Conservation (phyloP, 1,284 basidiomycete species). For the Kwoniella shivajii region DNA sequence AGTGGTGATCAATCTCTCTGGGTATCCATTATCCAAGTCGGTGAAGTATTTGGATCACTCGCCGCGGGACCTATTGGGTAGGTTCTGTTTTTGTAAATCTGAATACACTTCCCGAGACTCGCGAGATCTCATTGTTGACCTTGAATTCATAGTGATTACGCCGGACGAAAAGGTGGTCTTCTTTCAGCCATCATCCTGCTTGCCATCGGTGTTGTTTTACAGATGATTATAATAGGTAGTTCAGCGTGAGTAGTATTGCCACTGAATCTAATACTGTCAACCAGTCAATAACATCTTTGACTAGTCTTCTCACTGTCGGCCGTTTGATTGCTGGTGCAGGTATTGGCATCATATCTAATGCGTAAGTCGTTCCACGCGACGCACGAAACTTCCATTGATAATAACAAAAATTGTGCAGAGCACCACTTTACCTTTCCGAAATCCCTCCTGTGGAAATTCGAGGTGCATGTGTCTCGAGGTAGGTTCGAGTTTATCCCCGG, state of each 20-base stretch:
- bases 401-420: conserved; percentile 12
- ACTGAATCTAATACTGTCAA: conserved; percentile 5
- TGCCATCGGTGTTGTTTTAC: conserved; percentile 52
- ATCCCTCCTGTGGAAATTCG: conserved; percentile 56
- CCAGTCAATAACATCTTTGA: neutral
- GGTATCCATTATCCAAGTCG: conserved; percentile 56
- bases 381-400: neutral
- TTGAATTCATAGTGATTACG: conserved; percentile 45
- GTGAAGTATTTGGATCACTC: conserved; percentile 55
- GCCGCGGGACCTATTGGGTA: conserved; percentile 51
- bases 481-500: conserved; percentile 8
- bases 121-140: too few species aligned
- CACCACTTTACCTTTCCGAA: conserved; percentile 56
- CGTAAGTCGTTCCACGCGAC: conserved; percentile 18
- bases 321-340: conserved; percentile 54
- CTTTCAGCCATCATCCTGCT: conserved; percentile 45
- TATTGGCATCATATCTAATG: conserved; percentile 54
- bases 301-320: conserved; percentile 52
- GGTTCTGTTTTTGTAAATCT: conserved; percentile 1
- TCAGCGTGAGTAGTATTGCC: conserved; percentile 23
- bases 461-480: conserved; percentile 50
- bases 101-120: neutral
- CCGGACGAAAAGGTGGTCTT: conserved; percentile 54
- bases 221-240: conserved; percentile 49
- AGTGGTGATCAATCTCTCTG: conserved; percentile 35